Evolutionary conservation across 108 stramenopile species (phyloP), one percentile per base, ranked within the genome.

Genomic region (Cyclotella kingstonii): DNA sequence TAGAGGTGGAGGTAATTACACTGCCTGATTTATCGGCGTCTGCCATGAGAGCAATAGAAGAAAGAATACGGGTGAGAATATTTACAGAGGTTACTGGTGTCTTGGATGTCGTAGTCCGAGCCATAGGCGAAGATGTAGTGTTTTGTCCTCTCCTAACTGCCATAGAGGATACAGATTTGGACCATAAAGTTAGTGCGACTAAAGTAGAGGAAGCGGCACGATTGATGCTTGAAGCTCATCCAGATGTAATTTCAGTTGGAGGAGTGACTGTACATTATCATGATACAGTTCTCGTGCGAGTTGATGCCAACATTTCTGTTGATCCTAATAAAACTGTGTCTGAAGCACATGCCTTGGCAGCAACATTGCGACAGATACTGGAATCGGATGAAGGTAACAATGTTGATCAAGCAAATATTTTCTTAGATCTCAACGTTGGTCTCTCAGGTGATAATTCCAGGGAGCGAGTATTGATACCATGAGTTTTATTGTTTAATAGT

Each of bases 21-120:
- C 64, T 73, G 0, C 54, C 60, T 7, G 70, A 81, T 6, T 36
- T 88, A 8, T 83, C 85, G 21, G 69, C 80, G 1, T 77, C 82
- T 5, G 89, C 89, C 5, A 73, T 78, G 49, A 70, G 82, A 15
- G 84, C 83, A 9, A 80, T 90, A 15, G 89, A 87, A 60, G 81
- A 85, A 50, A 63, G 86, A 21, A 49, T 86, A 21, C 68, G 78
- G 12, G 59, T 54, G 9, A 43, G 46, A 28, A 80, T 81, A 50
- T 15, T 70, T 25, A 22, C 68, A 25, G 58, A 68, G 4, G 77
- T 70, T 0, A 23, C n/a, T 41, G 73, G 68, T 6, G 63, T 80
- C 5, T 36, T 78, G 6, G 77, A 75, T 51, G 82, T 68, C 2
- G 82, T 78, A 19, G 77, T 84, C 8, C 52, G 58, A 36, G 76